Conservation (phyloP, 2,329 filamentous ascomycete species). For the Diaporthe sp. region DNA sequence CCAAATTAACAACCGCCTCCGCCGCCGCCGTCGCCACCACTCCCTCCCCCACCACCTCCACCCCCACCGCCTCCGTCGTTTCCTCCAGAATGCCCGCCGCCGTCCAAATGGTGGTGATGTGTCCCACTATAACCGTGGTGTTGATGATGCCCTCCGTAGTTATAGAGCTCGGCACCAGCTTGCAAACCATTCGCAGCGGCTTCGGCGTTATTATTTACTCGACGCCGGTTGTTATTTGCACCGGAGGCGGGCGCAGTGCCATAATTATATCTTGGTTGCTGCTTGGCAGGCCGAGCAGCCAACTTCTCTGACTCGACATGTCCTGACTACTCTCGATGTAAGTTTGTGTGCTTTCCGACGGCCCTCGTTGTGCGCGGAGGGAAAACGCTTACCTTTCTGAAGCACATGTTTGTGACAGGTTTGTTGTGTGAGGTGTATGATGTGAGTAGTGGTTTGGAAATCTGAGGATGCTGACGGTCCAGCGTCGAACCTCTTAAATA, state of each 20-base stretch:
- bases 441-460: no score
- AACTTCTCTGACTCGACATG: background rate
- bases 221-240: background rate
- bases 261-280: background rate
- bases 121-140: background rate
- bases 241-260: background rate
- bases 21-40: background rate
- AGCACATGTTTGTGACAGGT: constrained; percentile 16
- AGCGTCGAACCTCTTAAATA: background rate
- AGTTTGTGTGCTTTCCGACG: background rate
- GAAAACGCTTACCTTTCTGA: constrained; percentile 6
- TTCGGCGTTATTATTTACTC: background rate
- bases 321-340: background rate
- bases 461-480: no score
- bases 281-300: constrained; percentile 19
- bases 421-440: background rate
- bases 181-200: background rate
- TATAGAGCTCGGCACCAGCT: background rate
- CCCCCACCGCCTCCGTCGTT: background rate
- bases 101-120: background rate
- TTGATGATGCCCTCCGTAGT: background rate
- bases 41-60: background rate
- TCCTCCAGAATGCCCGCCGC: constrained; percentile 15
- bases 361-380: no score
- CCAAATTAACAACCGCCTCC: background rate